These are phyloP conservation scores for Phylloporus rhodoxanthus DNA, from an alignment of 768 basidiomycete genomes.

Conservation along the genomic window DNA sequence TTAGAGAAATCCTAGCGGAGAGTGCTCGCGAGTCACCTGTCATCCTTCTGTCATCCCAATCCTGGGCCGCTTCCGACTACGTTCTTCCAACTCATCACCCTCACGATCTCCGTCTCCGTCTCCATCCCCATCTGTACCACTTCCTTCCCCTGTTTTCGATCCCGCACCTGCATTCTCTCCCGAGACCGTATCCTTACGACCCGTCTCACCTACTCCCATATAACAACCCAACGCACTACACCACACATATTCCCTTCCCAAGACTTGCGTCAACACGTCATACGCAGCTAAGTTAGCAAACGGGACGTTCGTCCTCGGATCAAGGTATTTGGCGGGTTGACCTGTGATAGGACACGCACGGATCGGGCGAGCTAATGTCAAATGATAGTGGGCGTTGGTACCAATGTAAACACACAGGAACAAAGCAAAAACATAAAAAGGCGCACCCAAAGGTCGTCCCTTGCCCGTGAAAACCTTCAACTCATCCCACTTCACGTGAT, in stretches of 20 bases:
- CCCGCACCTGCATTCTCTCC: no score
- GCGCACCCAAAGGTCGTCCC: conserved; percentile 57
- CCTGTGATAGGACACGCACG: conserved; percentile 77
- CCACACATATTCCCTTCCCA: conserved; percentile 73
- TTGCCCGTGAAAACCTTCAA: conserved; percentile 59
- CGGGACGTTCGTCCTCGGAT: conserved; percentile 75
- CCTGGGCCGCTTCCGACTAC: conserved; percentile 12
- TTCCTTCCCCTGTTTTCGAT: no score
- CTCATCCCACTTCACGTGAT: conserved; percentile 77
- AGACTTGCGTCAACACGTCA: conserved; percentile 50
- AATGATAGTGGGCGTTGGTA: no score
- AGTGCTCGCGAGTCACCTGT: not conserved
- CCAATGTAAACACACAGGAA: no score
- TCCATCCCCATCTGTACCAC: not conserved
- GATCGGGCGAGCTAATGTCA: conserved; percentile 51
- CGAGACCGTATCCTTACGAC: not conserved
- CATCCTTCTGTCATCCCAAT: conserved; percentile 4
- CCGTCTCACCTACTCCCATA: conserved; percentile 15
- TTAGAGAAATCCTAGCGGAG: no score
- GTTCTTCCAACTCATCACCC: conserved; percentile 8
- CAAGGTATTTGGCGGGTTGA: conserved; percentile 65
- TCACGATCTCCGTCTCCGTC: not conserved
- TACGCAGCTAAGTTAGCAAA: conserved; percentile 70
- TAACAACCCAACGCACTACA: conserved; percentile 39
- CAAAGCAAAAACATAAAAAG: not conserved